Evolutionary conservation across 805 yeast genomes (phyloP).

Genomic region (Myxozyma nipponensis): DNA sequence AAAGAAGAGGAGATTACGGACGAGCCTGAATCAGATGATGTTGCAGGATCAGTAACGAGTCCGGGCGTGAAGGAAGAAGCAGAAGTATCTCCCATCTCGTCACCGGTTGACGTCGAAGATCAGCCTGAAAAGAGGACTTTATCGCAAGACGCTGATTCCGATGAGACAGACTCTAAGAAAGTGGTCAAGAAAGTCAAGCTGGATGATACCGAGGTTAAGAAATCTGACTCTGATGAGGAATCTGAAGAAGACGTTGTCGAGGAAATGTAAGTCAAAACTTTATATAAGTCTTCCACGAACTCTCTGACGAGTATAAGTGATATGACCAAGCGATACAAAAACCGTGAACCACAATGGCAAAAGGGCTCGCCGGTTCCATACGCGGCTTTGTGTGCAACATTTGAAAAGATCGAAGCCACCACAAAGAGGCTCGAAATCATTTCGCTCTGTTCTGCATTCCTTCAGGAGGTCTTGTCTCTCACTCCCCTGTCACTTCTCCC

Average conservation of each 20-base stretch:
- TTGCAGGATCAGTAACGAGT: neutral
- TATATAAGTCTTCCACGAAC: too few relatives aligned
- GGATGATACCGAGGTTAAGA: conserved; percentile 1
- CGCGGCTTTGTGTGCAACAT: conserved; percentile 45
- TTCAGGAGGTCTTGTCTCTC: conserved; percentile 55
- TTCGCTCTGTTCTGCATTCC: conserved; percentile 68
- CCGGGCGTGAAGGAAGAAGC: neutral
- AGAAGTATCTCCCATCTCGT: neutral
- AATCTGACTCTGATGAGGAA: neutral
- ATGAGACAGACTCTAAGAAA: neutral
- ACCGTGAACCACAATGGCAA: conserved; percentile 10
- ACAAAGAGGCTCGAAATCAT: conserved; percentile 81
- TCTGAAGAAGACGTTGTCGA: conserved; percentile 10
- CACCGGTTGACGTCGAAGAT: neutral
- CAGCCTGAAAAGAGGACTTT: neutral
- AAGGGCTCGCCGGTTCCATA: conserved; percentile 21
- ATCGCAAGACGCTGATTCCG: neutral
- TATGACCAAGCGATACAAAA: conserved; percentile 2
- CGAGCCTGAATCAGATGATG: neutral
- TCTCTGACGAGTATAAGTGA: neutral
- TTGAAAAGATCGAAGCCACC: conserved; percentile 73
- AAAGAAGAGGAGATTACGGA: neutral
- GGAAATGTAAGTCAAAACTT: conserved; percentile 8
- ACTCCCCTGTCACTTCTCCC: conserved; percentile 56
- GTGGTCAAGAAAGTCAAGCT: conserved; percentile 1